phyloP scores from a whole-genome alignment of 1,284 basidiomycete species.

The Marasmius oreades region DNA sequence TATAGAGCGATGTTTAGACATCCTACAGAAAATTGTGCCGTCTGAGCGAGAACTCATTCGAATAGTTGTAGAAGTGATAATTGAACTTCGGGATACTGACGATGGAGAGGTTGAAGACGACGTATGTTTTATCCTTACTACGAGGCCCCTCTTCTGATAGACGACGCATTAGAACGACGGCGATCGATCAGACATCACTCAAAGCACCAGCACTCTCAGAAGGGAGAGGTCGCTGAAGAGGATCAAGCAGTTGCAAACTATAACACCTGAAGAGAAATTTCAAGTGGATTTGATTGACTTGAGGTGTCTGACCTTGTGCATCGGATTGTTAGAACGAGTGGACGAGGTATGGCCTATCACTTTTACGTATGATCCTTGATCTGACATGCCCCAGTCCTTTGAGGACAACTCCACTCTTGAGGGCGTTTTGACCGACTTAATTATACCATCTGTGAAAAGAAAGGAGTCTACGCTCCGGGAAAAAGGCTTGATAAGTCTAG shows the following conservation, averaged over 20 bases:
- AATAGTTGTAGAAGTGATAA: conserved; percentile 91
- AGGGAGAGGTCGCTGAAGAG: conserved; percentile 35
- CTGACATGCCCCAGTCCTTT: conserved; percentile 55
- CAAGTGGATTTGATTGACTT: conserved; percentile 74
- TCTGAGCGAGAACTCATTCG: conserved; percentile 91
- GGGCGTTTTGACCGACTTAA: conserved; percentile 86
- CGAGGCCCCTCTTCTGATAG: background rate
- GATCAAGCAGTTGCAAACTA: conserved; percentile 42
- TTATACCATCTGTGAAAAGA: conserved; percentile 86
- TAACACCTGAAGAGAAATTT: conserved; percentile 56
- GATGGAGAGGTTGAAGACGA: conserved; percentile 26
- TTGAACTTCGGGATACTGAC: conserved; percentile 73
- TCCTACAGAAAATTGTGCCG: conserved; percentile 80
- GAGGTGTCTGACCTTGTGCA: conserved; percentile 85
- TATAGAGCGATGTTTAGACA: conserved; percentile 82
- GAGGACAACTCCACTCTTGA: conserved; percentile 94
- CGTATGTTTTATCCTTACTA: conserved; percentile 5
- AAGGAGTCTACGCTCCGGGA: conserved; percentile 85
- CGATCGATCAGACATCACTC: conserved; percentile 33
- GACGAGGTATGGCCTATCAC: conserved; percentile 60
- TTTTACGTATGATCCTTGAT: background rate
- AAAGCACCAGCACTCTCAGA: conserved; percentile 23
- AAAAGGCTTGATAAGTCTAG: conserved; percentile 83
- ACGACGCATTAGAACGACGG: conserved; percentile 25
- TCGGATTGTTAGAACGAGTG: conserved; percentile 88